A percentile compares a stretch with the other conserved stretches of the same genome.
Evolutionary conservation across 2,329 filamentous ascomycete genomes (phyloP).

Genomic region (Fusarium floridanum): DNA sequence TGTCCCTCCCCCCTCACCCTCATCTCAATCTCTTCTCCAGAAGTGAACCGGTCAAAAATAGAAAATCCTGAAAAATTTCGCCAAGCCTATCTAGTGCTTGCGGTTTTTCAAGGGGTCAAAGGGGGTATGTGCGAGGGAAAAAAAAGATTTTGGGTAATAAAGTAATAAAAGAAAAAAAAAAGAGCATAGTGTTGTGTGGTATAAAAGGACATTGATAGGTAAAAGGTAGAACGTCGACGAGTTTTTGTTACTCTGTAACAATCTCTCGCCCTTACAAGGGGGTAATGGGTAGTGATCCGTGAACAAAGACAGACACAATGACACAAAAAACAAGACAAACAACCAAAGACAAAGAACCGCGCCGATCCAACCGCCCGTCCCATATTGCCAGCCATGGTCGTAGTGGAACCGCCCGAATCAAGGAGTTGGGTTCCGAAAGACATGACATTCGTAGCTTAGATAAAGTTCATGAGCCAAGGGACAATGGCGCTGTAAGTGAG

Average conservation of each 20-base stretch:
- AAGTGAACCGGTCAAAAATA: constrained; percentile 31
- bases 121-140: constrained; percentile 43
- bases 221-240: constrained; percentile 5
- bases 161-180: constrained; percentile 27
- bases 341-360: constrained; percentile 44
- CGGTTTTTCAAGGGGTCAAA: constrained; percentile 8
- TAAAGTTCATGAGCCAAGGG: constrained; percentile 65
- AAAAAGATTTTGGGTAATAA: constrained; percentile 15
- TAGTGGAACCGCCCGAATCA: constrained; percentile 25
- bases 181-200: constrained; percentile 36
- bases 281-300: constrained; percentile 38
- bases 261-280: constrained; percentile 20
- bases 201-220: constrained; percentile 22
- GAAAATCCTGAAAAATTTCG: constrained; percentile 15
- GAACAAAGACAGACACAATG: constrained; percentile 32
- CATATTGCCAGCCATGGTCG: constrained; percentile 41
- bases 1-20: neutral
- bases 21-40: constrained; percentile 25
- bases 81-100: constrained; percentile 26
- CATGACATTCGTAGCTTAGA: constrained; percentile 53
- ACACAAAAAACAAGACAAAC: constrained; percentile 28
- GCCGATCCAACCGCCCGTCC: constrained; percentile 46
- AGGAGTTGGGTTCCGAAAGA: constrained; percentile 33
- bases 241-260: constrained; percentile 18
- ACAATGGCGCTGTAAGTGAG: constrained; percentile 57